Conservation (phyloP, 1,284 basidiomycete species). For the Ustilago trichophora region DNA sequence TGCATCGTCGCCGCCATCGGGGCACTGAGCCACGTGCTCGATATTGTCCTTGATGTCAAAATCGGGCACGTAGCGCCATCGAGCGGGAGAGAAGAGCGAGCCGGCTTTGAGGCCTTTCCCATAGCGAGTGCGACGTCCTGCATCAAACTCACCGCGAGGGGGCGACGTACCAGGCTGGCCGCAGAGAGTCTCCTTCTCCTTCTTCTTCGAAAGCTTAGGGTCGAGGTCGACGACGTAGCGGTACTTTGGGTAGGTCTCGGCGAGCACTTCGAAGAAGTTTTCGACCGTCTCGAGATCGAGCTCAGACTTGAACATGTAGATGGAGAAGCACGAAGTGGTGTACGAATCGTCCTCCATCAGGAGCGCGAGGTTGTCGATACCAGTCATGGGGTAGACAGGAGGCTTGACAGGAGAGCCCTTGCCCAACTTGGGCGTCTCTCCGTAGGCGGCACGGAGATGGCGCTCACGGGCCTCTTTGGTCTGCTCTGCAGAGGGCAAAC, state of each 20-base stretch:
- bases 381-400: constrained; percentile 55
- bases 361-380: constrained; percentile 64
- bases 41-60: constrained; percentile 64
- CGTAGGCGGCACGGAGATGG: constrained; percentile 36
- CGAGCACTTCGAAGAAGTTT: constrained; percentile 62
- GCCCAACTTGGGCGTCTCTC: constrained; percentile 38
- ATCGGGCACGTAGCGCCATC: constrained; percentile 62
- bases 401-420: constrained; percentile 46
- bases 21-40: constrained; percentile 46
- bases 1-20: constrained; percentile 43
- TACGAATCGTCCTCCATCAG: constrained; percentile 64
- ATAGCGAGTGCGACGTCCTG: constrained; percentile 54
- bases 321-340: constrained; percentile 64
- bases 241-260: constrained; percentile 63
- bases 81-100: constrained; percentile 51
- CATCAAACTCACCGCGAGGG: constrained; percentile 24
- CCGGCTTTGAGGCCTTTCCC: constrained; percentile 58
- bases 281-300: constrained; percentile 61
- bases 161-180: constrained; percentile 17
- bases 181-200: constrained; percentile 19
- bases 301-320: constrained; percentile 63
- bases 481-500: constrained; percentile 19
- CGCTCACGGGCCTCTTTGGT: constrained; percentile 30
- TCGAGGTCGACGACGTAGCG: constrained; percentile 62
- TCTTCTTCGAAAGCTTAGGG: constrained; percentile 50